A percentile compares a stretch with the other conserved stretches of the same genome.
phyloP scores from a whole-genome alignment of 768 basidiomycete genomes.

The Lepiota subincarnata region DNA sequence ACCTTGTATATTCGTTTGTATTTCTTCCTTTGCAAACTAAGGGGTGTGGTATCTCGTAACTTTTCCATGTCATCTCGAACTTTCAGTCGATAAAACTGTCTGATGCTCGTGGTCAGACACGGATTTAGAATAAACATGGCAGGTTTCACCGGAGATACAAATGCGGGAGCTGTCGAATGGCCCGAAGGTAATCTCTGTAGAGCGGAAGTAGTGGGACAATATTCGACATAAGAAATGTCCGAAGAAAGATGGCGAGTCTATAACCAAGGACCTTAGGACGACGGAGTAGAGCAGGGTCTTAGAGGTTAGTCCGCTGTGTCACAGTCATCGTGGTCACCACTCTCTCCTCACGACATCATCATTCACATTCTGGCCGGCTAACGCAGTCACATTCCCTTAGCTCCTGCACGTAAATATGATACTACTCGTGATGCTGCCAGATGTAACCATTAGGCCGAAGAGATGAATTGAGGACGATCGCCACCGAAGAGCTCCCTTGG shows the following conservation, averaged over 20 bases:
- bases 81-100: conserved; percentile 63
- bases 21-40: conserved; percentile 32
- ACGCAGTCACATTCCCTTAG: no score
- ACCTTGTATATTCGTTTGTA: conserved; percentile 53
- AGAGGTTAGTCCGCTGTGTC: no score
- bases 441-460: no score
- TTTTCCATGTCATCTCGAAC: conserved; percentile 54
- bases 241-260: neutral
- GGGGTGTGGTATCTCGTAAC: conserved; percentile 31
- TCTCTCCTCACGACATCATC: no score
- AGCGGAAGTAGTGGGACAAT: conserved; percentile 23
- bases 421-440: no score
- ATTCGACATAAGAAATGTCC: conserved; percentile 9
- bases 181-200: conserved; percentile 39
- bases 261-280: neutral
- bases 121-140: neutral
- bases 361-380: no score
- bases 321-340: no score
- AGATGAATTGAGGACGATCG: no score
- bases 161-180: conserved; percentile 38
- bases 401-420: no score
- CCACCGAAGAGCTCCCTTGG: no score
- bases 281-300: no score
- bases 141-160: conserved; percentile 37
- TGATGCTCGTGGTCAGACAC: conserved; percentile 22